A percentile compares a stretch with the other conserved stretches of the same genome.
phyloP scores from a whole-genome alignment of 2,329 filamentous ascomycete species.

The Pseudogymnoascus sp. region DNA sequence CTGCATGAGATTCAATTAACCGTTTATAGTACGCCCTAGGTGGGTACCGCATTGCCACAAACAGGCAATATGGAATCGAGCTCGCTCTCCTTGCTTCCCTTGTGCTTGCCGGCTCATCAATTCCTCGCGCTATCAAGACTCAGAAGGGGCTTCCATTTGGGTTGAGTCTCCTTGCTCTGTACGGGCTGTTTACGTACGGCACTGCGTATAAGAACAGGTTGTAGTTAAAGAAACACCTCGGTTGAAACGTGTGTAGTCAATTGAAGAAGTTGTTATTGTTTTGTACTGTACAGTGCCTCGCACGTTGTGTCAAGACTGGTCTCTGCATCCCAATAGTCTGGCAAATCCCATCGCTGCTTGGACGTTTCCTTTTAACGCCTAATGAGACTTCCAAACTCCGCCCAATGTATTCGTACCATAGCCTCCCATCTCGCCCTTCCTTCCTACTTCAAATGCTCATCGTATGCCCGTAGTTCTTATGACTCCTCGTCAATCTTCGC shows the following conservation, averaged over 20 bases:
- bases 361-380: conserved; percentile 6
- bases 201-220: conserved; percentile 43
- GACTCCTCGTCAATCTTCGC: conserved; percentile 67
- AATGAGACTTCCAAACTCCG: neutral
- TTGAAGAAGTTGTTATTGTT: conserved; percentile 6
- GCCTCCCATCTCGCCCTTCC: neutral
- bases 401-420: conserved; percentile 1
- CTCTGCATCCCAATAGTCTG: neutral
- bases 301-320: neutral
- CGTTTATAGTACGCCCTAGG: conserved; percentile 54
- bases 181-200: conserved; percentile 74
- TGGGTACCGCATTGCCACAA: conserved; percentile 68
- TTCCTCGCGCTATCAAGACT: conserved; percentile 77
- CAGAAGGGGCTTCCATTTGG: conserved; percentile 77
- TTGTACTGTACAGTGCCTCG: neutral
- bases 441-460: neutral
- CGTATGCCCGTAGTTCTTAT: conserved; percentile 25
- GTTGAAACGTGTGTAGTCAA: neutral
- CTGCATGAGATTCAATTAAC: neutral
- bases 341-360: conserved; percentile 2
- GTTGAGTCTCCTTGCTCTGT: conserved; percentile 68
- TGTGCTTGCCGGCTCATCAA: conserved; percentile 73
- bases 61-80: conserved; percentile 75
- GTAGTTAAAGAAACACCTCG: conserved; percentile 16
- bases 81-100: conserved; percentile 79